Evolutionary conservation across 768 basidiomycete genomes (phyloP).

Genomic region (Macrolepiota albuminosa): DNA sequence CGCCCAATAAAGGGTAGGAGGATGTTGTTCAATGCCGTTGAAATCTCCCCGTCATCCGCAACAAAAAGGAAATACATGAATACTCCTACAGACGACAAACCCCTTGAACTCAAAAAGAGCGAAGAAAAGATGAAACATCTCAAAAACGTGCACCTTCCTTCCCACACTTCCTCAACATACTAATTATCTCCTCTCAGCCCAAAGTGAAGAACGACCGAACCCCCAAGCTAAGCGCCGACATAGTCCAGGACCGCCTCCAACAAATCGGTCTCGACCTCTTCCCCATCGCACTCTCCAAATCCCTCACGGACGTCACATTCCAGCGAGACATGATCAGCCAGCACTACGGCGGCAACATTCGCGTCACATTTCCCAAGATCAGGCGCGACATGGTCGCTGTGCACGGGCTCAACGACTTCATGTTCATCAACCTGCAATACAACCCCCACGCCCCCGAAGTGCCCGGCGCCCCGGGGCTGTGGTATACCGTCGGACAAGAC

Average conservation of each 20-base stretch:
- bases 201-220: background rate
- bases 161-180: background rate
- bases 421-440: slow-evolving; percentile 26
- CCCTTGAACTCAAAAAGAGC: background rate
- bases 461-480: slow-evolving; percentile 30
- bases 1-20: background rate
- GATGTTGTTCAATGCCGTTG: background rate
- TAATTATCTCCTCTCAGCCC: background rate
- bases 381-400: slow-evolving; percentile 10
- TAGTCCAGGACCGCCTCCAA: slow-evolving; percentile 9
- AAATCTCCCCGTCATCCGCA: background rate
- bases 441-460: slow-evolving; percentile 32
- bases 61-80: background rate
- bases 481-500: slow-evolving; percentile 15
- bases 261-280: slow-evolving; percentile 20
- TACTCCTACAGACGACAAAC: background rate
- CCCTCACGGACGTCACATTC: slow-evolving; percentile 22
- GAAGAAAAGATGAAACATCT: background rate
- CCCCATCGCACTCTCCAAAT: slow-evolving; percentile 21
- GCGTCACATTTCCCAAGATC: slow-evolving; percentile 23
- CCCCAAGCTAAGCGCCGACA: background rate
- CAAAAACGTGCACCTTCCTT: background rate
- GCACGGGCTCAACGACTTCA: slow-evolving; percentile 29
- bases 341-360: slow-evolving; percentile 30
- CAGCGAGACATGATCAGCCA: slow-evolving; percentile 24